Evolutionary conservation across 495 filamentous ascomycete species (phyloP).

Genomic region (Friedmanniomyces simplex): DNA sequence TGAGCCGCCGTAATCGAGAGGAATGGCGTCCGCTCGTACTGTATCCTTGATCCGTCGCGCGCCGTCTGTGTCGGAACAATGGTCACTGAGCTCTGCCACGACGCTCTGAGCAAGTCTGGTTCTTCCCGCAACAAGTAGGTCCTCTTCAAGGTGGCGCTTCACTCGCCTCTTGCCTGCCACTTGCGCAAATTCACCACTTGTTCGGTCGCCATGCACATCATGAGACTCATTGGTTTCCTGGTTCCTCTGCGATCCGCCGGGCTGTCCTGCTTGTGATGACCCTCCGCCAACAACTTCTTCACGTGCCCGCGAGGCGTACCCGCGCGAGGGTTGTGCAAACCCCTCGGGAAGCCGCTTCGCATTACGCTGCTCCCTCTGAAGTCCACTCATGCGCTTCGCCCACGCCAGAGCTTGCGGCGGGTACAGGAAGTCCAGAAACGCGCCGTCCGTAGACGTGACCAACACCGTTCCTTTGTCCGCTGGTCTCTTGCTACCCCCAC

Average conservation of each 20-base stretch:
- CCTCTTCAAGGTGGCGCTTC: no score
- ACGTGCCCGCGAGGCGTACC: constrained; percentile 15
- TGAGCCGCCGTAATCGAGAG: no score
- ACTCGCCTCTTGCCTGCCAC: not conserved
- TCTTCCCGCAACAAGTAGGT: no score
- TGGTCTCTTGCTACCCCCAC: not conserved
- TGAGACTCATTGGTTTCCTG: no score
- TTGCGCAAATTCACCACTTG: not conserved
- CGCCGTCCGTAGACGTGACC: constrained; percentile 12
- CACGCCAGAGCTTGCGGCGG: constrained; percentile 43
- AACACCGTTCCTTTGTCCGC: not conserved
- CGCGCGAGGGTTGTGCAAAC: constrained; percentile 5
- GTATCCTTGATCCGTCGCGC: no score
- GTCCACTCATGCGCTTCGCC: constrained; percentile 30
- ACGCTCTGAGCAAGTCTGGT: no score
- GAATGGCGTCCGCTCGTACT: no score
- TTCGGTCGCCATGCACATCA: not conserved
- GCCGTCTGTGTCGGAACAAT: no score
- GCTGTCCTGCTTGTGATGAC: not conserved
- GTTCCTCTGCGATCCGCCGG: not conserved
- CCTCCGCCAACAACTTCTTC: not conserved
- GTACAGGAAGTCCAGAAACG: constrained; percentile 55
- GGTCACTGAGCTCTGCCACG: no score
- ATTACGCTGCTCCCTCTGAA: constrained; percentile 24
- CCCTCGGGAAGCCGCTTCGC: constrained; percentile 14